phyloP scores from a whole-genome alignment of 2,329 filamentous ascomycete species.

The Didymella arachidicola region DNA sequence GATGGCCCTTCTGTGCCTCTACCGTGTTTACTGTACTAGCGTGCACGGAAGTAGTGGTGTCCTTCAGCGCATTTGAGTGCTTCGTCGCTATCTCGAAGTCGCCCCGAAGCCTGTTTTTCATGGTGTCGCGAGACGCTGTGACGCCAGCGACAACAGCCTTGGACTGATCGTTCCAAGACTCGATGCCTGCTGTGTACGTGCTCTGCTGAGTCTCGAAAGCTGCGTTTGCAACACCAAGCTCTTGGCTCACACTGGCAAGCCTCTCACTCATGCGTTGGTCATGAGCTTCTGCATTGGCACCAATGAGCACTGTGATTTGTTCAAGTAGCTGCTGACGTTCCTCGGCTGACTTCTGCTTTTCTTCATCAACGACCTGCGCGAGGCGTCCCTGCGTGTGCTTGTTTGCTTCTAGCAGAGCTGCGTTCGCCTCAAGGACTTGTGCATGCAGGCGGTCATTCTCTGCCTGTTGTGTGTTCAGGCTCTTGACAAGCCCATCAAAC shows the following conservation, averaged over 20 bases:
- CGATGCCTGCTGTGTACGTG: conserved; percentile 75
- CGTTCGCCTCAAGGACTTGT: conserved; percentile 75
- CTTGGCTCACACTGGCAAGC: conserved; percentile 68
- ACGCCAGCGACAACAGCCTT: conserved; percentile 74
- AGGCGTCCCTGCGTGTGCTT: conserved; percentile 71
- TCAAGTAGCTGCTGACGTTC: conserved; percentile 77
- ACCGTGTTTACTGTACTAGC: conserved; percentile 90
- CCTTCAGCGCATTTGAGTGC: conserved; percentile 83
- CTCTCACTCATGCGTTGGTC: conserved; percentile 73
- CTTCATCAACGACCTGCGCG: conserved; percentile 75
- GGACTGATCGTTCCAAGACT: conserved; percentile 75
- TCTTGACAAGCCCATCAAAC: conserved; percentile 80
- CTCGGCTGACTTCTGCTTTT: conserved; percentile 73
- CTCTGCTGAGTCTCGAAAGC: conserved; percentile 70
- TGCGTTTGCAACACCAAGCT: conserved; percentile 70
- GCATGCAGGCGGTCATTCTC: conserved; percentile 77
- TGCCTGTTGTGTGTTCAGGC: conserved; percentile 76
- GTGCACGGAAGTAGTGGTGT: conserved; percentile 85
- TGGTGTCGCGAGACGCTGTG: conserved; percentile 73
- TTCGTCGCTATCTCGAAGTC: conserved; percentile 83
- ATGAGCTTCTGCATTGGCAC: conserved; percentile 75
- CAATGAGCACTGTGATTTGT: conserved; percentile 81
- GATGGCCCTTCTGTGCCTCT: conserved; percentile 84
- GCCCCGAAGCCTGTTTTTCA: conserved; percentile 83
- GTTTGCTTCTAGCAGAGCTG: conserved; percentile 72